phyloP scores from a whole-genome alignment of 306 rosid genomes.

The cucumber (Cucumis sativus) region DNA sequence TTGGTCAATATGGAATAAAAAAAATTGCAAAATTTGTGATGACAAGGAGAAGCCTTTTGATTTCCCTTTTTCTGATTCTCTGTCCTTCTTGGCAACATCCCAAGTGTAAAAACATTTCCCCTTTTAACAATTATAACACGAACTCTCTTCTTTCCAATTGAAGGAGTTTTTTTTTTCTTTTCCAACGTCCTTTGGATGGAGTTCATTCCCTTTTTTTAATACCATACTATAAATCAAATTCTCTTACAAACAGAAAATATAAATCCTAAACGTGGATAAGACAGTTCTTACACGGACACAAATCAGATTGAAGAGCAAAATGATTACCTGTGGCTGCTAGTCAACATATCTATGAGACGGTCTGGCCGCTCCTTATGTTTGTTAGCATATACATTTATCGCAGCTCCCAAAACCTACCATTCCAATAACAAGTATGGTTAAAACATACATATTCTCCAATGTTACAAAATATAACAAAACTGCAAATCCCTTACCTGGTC shows the following conservation, averaged over 20 bases:
- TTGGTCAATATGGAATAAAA: not conserved
- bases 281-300: not conserved
- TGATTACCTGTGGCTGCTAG: slow-evolving; percentile 86
- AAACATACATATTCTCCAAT: not conserved
- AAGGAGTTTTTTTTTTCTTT: not conserved
- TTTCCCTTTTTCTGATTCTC: not conserved
- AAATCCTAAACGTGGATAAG: not conserved
- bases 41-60: not conserved
- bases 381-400: slow-evolving; percentile 93
- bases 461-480: not conserved
- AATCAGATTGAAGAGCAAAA: not conserved
- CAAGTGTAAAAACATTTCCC: not conserved
- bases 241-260: not conserved
- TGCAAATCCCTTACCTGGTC: slow-evolving; percentile 58
- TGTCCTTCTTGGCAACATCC: not conserved
- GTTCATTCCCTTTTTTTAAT: not conserved
- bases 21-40: not conserved
- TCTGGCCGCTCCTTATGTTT: slow-evolving; percentile 98
- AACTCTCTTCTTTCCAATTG: not conserved
- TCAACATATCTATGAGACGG: slow-evolving; percentile 95
- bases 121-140: not conserved
- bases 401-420: slow-evolving; percentile 85
- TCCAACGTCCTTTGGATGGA: not conserved
- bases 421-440: not conserved
- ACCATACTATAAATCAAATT: not conserved